Base-by-base conservation (phyloP, 2,329 filamentous ascomycete species). In the Diaporthe longicolla region DNA sequence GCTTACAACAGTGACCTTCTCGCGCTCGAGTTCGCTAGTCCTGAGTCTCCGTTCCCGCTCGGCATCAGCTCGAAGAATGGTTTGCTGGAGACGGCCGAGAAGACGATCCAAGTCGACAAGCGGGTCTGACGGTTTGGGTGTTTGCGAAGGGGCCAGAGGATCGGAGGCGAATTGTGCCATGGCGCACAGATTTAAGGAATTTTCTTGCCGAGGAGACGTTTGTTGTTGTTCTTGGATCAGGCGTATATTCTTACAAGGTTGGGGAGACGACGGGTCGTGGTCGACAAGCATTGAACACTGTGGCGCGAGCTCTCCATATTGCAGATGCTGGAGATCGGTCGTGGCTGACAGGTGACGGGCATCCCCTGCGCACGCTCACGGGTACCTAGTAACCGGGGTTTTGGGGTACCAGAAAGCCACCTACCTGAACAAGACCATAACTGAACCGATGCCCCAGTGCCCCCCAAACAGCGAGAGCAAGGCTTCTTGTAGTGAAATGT, bases 21-120 rank as follows among this genome's bases (percentile, higher is more conserved):
- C 87, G 74, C 93, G 88, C 83, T 94, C 93, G 79, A 91, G 92
- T 79, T 89, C 90, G 77, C 89, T 93, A 40, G 85, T 85, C 71
- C 89, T 86, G 61, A 94, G 83, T 65, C 88, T 84, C 59, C 83
- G 84, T 80, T 91, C 89, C 66, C 88, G 87, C 70, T 92, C 89
- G 71, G 88, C 86, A 75, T 91, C 88, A 40, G 90, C 87, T 72
- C 89, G 89, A 50, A 94, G 86, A 70, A 95, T 86, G 45, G 86
- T 90, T 75, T 89, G 87, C 78, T 94, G 91, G 50, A 95, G 85
- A 43, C 93, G 90, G 68, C 84, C 83, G 8, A 95, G 88, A 66
- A 95, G 85, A 50, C 92, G 89, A 55, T 87, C 89, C 24, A 95
- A 87, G 78, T 94, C 88, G 35, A 83, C 79, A 52, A 85, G 80